A percentile compares a stretch with the other conserved stretches of the same genome.
phyloP scores from a whole-genome alignment of 2,329 filamentous ascomycete species.

The Westerdykella ornata region DNA sequence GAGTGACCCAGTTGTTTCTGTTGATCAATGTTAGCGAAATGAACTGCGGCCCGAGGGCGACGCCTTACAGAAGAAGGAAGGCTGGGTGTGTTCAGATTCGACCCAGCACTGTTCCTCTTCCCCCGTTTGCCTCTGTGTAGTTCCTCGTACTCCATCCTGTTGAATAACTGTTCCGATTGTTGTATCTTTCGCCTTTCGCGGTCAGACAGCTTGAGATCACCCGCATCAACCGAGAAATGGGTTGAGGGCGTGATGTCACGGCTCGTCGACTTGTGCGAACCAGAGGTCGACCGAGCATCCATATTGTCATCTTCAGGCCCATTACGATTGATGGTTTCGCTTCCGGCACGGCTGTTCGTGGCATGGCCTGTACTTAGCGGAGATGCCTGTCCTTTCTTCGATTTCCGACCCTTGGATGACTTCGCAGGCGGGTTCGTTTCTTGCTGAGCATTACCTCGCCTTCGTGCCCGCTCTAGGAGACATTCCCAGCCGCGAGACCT shows the following conservation, averaged over 20 bases:
- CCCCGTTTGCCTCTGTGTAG: constrained; percentile 48
- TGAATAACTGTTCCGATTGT: constrained; percentile 56
- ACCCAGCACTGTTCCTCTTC: constrained; percentile 52
- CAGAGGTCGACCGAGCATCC: constrained; percentile 53
- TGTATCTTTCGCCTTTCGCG: constrained; percentile 58
- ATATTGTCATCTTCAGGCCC: constrained; percentile 51
- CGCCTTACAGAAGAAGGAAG: constrained; percentile 38
- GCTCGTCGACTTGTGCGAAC: constrained; percentile 51
- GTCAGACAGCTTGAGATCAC: constrained; percentile 50
- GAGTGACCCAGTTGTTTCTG: constrained; percentile 35
- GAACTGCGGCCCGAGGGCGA: constrained; percentile 8
- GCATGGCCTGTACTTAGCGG: constrained; percentile 49
- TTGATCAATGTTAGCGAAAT: constrained; percentile 15
- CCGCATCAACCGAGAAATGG: constrained; percentile 45
- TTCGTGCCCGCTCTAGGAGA: constrained; percentile 32
- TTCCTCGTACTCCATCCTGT: constrained; percentile 54
- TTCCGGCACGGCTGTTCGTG: constrained; percentile 54
- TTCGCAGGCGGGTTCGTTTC: constrained; percentile 27
- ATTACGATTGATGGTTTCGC: constrained; percentile 47
- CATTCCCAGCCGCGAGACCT: constrained; percentile 32
- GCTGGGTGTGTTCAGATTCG: constrained; percentile 47
- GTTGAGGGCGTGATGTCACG: constrained; percentile 56
- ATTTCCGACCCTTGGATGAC: constrained; percentile 44
- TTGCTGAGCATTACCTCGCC: constrained; percentile 19
- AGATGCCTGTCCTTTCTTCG: constrained; percentile 46